phyloP scores from a whole-genome alignment of 345 rosid genomes.

The Melastoma malabathricum region DNA sequence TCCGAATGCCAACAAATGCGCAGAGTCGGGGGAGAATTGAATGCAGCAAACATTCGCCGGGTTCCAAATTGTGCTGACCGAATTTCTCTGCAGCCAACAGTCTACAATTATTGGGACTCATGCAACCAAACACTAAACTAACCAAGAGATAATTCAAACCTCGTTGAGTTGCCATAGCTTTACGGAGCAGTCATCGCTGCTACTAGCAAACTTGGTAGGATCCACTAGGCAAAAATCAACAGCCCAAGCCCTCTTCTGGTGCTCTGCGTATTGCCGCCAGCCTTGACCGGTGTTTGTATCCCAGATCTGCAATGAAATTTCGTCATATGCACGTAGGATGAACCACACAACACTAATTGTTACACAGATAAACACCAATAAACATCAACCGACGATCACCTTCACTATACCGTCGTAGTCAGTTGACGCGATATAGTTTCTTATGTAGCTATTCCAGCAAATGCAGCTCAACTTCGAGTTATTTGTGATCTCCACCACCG shows the following conservation, averaged over 20 bases:
- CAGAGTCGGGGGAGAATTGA: constrained; percentile 59
- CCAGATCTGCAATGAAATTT: constrained; percentile 48
- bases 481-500: constrained; percentile 68
- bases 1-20: constrained; percentile 70
- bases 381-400: constrained; percentile 24
- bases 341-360: not conserved
- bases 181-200: constrained; percentile 83
- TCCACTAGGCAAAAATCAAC: constrained; percentile 75
- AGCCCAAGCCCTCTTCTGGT: constrained; percentile 86
- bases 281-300: constrained; percentile 73
- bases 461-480: constrained; percentile 72
- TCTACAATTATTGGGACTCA: no score
- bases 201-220: constrained; percentile 80
- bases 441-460: constrained; percentile 87
- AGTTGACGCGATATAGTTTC: constrained; percentile 81
- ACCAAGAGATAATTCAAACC: not conserved
- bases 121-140: not conserved
- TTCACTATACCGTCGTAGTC: constrained; percentile 77
- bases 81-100: constrained; percentile 45
- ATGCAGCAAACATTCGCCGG: constrained; percentile 81
- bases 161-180: constrained; percentile 85
- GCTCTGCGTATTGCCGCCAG: constrained; percentile 53
- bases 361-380: constrained; percentile 7
- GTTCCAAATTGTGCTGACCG: constrained; percentile 51
- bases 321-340: not conserved